Conservation (phyloP, 2,329 filamentous ascomycete genomes). For the Neofusicoccum sp. region DNA sequence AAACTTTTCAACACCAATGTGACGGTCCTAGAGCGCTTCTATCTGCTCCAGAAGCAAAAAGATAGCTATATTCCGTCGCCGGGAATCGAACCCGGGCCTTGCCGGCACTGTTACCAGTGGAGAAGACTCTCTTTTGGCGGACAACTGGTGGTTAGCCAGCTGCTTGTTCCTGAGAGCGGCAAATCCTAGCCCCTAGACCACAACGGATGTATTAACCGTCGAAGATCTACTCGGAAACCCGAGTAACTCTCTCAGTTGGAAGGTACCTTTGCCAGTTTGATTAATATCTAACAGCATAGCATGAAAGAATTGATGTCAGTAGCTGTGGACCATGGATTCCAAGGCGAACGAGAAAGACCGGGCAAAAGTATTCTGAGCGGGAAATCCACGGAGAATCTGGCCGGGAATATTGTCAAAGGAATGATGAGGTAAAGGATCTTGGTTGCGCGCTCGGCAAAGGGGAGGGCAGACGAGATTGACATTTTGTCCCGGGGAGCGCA, state of each 20-base stretch:
- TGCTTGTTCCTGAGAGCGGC: constrained; percentile 10
- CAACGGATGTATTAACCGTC: constrained; percentile 17
- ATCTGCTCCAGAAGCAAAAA: background rate
- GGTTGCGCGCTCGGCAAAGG: no score
- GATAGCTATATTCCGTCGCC: constrained; percentile 9
- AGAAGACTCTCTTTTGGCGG: background rate
- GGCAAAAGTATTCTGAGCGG: no score
- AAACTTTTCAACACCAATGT: background rate
- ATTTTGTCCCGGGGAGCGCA: no score
- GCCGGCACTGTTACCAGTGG: constrained; percentile 7
- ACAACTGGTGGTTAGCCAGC: no score
- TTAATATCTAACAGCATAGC: background rate
- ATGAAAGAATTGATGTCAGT: no score
- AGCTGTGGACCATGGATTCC: no score
- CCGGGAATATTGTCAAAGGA: no score
- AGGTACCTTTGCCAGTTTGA: rapidly evolving
- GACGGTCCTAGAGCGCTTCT: background rate
- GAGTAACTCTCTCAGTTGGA: background rate
- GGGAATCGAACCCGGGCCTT: constrained; percentile 16
- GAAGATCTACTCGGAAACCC: background rate
- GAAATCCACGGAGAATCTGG: no score
- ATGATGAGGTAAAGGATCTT: no score
- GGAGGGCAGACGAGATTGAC: no score
- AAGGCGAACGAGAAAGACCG: no score
- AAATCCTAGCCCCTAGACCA: constrained; percentile 16